A percentile compares a stretch with the other conserved stretches of the same genome.
phyloP scores from a whole-genome alignment of 2,329 filamentous ascomycete species.

The Thielaviopsis musarum region DNA sequence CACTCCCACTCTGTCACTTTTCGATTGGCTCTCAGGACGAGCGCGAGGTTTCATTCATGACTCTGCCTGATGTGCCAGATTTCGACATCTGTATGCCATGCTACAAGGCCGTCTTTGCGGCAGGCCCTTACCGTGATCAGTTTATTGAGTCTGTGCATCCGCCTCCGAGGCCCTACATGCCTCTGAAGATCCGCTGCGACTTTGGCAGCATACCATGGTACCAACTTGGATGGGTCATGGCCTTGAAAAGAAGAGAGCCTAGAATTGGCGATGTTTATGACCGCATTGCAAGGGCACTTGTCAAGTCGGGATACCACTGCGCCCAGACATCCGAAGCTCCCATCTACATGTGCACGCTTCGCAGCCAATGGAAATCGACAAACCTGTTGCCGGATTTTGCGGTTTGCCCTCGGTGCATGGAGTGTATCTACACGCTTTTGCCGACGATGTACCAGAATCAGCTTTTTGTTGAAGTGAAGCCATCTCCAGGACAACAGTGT shows the following conservation, averaged over 20 bases:
- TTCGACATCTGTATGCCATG: slow-evolving; percentile 77
- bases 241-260: slow-evolving; percentile 48
- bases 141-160: slow-evolving; percentile 41
- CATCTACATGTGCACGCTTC: slow-evolving; percentile 60
- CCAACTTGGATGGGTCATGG: slow-evolving; percentile 69
- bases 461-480: slow-evolving; percentile 39
- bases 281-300: slow-evolving; percentile 38
- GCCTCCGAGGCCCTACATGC: not conserved
- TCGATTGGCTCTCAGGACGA: slow-evolving; percentile 44
- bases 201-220: slow-evolving; percentile 68
- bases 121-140: slow-evolving; percentile 48
- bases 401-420: slow-evolving; percentile 59
- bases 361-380: slow-evolving; percentile 45
- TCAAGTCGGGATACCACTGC: slow-evolving; percentile 32
- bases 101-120: slow-evolving; percentile 50
- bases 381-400: slow-evolving; percentile 51
- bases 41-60: slow-evolving; percentile 59
- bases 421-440: slow-evolving; percentile 44
- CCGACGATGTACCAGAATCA: slow-evolving; percentile 27
- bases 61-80: slow-evolving; percentile 48
- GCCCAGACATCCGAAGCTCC: slow-evolving; percentile 35
- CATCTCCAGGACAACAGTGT: slow-evolving; percentile 24
- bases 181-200: slow-evolving; percentile 44
- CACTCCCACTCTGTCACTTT: slow-evolving; percentile 36
- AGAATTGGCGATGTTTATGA: slow-evolving; percentile 52